Conservation (phyloP, 257 asterid genomes). For the Jacaranda copaia region DNA sequence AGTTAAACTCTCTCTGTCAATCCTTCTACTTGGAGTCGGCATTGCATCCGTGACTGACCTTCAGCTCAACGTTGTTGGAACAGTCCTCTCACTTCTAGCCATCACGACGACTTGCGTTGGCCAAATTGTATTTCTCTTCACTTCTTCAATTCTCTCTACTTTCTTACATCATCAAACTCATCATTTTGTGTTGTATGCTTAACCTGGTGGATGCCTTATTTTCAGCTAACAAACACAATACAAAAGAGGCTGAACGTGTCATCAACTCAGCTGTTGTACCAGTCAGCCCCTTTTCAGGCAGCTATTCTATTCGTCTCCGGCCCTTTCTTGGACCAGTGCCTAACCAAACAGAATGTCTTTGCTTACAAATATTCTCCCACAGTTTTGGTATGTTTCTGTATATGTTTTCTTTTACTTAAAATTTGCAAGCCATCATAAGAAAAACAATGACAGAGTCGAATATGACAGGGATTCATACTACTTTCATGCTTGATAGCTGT, state of each 20-base stretch:
- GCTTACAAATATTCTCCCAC: constrained; percentile 72
- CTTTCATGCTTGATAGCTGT: constrained; percentile 91
- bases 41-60: constrained; percentile 89
- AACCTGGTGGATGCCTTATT: neutral
- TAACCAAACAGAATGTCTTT: constrained; percentile 76
- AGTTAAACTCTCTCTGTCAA: constrained; percentile 64
- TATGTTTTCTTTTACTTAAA: neutral
- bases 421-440: neutral
- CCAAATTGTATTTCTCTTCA: constrained; percentile 68
- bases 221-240: constrained; percentile 90
- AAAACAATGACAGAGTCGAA: too few relatives aligned
- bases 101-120: constrained; percentile 89
- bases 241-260: constrained; percentile 87
- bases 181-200: neutral
- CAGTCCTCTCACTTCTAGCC: constrained; percentile 84
- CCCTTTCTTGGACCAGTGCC: constrained; percentile 76
- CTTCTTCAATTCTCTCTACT: neutral
- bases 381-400: constrained; percentile 57
- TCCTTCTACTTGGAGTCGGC: constrained; percentile 86
- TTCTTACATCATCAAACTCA: too few relatives aligned
- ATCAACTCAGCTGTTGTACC: constrained; percentile 81
- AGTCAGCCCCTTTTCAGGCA: constrained; percentile 94
- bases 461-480: constrained; percentile 65
- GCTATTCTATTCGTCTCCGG: constrained; percentile 78
- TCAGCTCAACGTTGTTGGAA: constrained; percentile 88